phyloP scores from a whole-genome alignment of 352 stramenopile genomes.

The Globisporangium sylvaticum region DNA sequence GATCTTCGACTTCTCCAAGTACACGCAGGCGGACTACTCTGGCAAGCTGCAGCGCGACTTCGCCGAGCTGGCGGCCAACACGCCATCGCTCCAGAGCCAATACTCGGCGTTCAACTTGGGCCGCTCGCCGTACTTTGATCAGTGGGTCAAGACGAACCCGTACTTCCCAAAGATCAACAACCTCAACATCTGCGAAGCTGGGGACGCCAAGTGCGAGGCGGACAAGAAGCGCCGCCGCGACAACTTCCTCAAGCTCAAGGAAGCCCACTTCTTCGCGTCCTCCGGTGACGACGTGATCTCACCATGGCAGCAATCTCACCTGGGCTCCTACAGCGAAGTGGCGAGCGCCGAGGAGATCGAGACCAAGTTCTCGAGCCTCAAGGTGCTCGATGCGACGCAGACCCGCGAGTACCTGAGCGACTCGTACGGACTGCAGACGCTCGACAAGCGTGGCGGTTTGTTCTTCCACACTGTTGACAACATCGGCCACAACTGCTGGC shows the following conservation, averaged over 20 bases:
- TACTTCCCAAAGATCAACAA: conserved; percentile 26
- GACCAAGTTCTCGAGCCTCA: conserved; percentile 22
- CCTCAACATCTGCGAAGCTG: conserved; percentile 6
- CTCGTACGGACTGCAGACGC: conserved; percentile 24
- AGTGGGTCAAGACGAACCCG: conserved; percentile 8
- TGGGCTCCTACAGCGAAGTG: conserved; percentile 41
- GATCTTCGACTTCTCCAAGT: conserved; percentile 33
- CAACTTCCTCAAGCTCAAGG: conserved; percentile 33
- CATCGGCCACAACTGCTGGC: conserved; percentile 23
- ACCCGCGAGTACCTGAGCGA: conserved; percentile 20
- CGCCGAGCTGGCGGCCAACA: conserved; percentile 8
- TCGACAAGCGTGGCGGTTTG: conserved; percentile 23
- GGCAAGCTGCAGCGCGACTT: conserved; percentile 38
- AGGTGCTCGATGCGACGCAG: conserved; percentile 24
- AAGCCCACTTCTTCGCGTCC: conserved; percentile 46
- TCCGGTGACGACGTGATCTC: conserved; percentile 26
- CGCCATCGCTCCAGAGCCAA: conserved; percentile 12
- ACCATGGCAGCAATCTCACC: conserved; percentile 31
- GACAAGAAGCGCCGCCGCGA: conserved; percentile 23
- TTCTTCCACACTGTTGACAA: conserved; percentile 7
- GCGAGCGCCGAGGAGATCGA: conserved; percentile 21
- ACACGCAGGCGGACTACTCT: conserved; percentile 18
- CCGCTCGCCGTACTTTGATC: conserved; percentile 20
- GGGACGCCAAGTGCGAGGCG: conserved; percentile 13
- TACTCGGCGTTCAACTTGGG: conserved; percentile 27